These are phyloP conservation scores for Syzygium jambos DNA, from an alignment of 345 rosid genomes.

Conservation along the genomic window DNA sequence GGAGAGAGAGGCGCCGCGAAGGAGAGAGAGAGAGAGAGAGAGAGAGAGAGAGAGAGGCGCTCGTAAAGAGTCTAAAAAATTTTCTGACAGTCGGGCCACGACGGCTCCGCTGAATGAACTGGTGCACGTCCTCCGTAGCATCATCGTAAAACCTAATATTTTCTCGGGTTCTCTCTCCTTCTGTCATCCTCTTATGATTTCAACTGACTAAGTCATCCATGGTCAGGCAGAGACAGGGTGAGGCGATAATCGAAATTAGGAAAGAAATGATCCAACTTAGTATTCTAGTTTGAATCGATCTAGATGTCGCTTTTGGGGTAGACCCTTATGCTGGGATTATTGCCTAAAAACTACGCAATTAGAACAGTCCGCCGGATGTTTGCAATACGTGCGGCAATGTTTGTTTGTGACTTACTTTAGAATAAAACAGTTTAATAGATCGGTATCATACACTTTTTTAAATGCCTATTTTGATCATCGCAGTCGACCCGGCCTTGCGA, in stretches of 20 bases:
- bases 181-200: neutral
- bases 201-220: neutral
- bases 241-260: neutral
- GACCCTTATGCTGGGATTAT: neutral
- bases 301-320: neutral
- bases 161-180: neutral
- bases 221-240: neutral
- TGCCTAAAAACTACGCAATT: neutral
- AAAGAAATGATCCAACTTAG: neutral
- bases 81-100: too few species aligned
- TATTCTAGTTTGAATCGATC: neutral
- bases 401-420: neutral
- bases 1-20: too few species aligned
- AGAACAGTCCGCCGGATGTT: neutral
- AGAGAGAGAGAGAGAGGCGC: too few species aligned
- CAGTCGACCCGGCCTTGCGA: too few species aligned
- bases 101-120: too few species aligned
- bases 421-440: too few species aligned
- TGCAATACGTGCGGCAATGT: neutral
- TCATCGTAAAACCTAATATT: too few species aligned
- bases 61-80: too few species aligned
- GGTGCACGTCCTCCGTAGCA: too few species aligned
- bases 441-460: too few species aligned
- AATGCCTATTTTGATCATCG: too few species aligned
- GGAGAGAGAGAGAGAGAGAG: too few species aligned